Evolutionary conservation across 257 asterid genomes (phyloP).

Genomic region (Ajuga chamaepitys): DNA sequence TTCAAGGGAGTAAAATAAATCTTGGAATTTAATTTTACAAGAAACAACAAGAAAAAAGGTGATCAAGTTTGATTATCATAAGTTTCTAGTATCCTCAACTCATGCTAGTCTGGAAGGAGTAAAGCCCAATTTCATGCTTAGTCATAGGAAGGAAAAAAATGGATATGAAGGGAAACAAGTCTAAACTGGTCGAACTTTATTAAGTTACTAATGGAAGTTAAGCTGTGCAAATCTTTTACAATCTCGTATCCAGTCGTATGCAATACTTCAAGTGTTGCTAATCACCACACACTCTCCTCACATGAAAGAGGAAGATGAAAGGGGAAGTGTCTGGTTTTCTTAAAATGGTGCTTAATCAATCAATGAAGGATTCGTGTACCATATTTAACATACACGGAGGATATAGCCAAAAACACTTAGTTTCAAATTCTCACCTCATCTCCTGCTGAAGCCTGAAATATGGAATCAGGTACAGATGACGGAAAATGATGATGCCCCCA

Average conservation of each 20-base stretch:
- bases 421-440: constrained; percentile 56
- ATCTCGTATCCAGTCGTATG: not conserved
- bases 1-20: no score
- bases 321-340: not conserved
- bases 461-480: constrained; percentile 75
- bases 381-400: not conserved
- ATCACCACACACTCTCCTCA: not conserved
- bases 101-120: not conserved
- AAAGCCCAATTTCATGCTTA: not conserved
- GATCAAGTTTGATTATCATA: not conserved
- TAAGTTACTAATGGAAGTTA: no score
- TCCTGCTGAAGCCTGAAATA: constrained; percentile 91
- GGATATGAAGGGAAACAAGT: not conserved
- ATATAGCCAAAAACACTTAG: not conserved
- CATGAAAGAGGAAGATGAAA: not conserved
- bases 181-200: not conserved
- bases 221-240: no score
- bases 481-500: constrained; percentile 95
- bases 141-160: not conserved
- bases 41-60: not conserved
- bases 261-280: not conserved
- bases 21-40: not conserved
- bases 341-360: not conserved
- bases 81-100: not conserved
- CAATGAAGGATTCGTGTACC: not conserved